Base-by-base conservation (phyloP, 1,139 yeast species). In the Sugiyamaella sp. region DNA sequence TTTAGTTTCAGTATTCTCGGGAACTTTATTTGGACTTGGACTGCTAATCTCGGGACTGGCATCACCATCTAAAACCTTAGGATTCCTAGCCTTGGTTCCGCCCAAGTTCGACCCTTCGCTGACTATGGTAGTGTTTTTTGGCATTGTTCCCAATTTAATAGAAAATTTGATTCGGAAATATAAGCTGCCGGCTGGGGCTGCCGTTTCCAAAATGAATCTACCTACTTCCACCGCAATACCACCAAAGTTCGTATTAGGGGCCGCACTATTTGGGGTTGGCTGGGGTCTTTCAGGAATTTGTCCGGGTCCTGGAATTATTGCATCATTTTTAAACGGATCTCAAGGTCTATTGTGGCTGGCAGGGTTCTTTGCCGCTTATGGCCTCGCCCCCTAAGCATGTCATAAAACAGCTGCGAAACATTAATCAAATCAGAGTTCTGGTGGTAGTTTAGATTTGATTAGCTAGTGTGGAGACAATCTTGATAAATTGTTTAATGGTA, bases 271-370 rank as follows among this genome's bases (percentile, higher is more conserved):
- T 58, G 81, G 81, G 2, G 21, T 73, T 8, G 81, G 80, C 1
- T 77, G 81, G 81, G 80, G 79, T 1, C 39, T 75, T 2, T 60
- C 73, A 0, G 81, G 81, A 1, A 64, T 76, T 8, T 77, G 80
- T 58, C 80, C 81, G 0, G 80, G 79, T 2, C 80, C 81, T 8
- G 81, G 76, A 5, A 55, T 74, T 1, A 39, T 71, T 1, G 57
- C 60, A 4, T 58, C 62, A 9, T 52, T 58, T 21, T 51, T 61
- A 29, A 61, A 63, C 46, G 66, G 66, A 1, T 12, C 44, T 1
- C 49, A 54, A 8, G 68, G 68, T 9, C 44, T 64, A 4, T 39
- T 50, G 8, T 65, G 67, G 67, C 46, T 65, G 2, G 56, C 46
- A 9, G 40, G 61, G 4, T 64, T 64, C 37, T 44, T 63, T 17